Conservation (phyloP, 768 basidiomycete species). For the Leccinum subtestaceum region DNA sequence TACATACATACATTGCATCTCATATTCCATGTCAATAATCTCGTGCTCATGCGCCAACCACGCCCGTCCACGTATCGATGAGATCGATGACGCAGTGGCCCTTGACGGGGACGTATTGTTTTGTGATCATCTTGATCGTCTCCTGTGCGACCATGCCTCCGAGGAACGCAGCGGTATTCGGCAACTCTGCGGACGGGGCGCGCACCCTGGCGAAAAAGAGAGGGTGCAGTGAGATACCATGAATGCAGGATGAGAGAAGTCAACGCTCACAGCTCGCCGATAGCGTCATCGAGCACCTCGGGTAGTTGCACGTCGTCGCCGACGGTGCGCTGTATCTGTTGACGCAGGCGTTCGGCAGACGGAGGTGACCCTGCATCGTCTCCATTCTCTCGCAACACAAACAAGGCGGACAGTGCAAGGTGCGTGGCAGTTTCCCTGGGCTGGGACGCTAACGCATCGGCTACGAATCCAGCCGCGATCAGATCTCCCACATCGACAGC, state of each 20-base stretch:
- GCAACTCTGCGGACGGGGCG: conserved; percentile 79
- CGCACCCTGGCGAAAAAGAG: conserved; percentile 52
- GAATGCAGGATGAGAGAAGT: not conserved
- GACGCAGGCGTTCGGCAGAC: conserved; percentile 50
- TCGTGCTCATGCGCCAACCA: conserved; percentile 33
- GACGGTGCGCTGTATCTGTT: conserved; percentile 48
- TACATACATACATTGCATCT: not conserved
- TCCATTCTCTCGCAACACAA: conserved; percentile 28
- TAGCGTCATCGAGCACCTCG: conserved; percentile 53
- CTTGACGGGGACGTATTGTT: conserved; percentile 89
- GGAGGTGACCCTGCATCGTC: conserved; percentile 34
- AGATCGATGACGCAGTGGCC: conserved; percentile 86
- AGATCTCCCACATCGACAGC: not conserved
- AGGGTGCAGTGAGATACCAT: not conserved
- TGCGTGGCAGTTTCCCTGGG: conserved; percentile 67
- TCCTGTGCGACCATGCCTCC: conserved; percentile 96
- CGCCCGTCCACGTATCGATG: conserved; percentile 73
- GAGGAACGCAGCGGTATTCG: conserved; percentile 90
- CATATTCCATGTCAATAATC: not conserved
- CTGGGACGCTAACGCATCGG: conserved; percentile 35
- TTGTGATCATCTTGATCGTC: conserved; percentile 94
- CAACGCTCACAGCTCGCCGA: conserved; percentile 74
- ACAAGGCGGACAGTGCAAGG: conserved; percentile 67
- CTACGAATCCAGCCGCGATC: conserved; percentile 29
- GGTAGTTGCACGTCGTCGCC: conserved; percentile 50